phyloP scores from a whole-genome alignment of 768 basidiomycete genomes.

The Dacryopinax primogenitus region DNA sequence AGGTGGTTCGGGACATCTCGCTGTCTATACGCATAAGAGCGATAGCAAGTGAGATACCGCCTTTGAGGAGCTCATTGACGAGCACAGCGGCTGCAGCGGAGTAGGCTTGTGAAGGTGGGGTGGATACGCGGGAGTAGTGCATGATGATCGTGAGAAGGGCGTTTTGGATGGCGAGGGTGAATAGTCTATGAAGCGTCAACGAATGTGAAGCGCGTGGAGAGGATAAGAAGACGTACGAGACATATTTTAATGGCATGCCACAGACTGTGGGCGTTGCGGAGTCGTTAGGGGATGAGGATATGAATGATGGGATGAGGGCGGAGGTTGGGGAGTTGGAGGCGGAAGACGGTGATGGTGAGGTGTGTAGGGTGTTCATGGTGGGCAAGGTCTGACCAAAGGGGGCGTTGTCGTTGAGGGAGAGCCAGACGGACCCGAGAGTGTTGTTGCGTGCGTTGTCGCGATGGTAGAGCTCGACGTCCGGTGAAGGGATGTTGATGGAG shows the following conservation, averaged over 20 bases:
- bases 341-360: neutral
- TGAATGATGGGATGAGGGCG: neutral
- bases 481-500: neutral
- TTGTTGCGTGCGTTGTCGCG: neutral
- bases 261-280: constrained; percentile 38
- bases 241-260: constrained; percentile 65
- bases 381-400: neutral
- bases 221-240: constrained; percentile 44
- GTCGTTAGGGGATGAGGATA: constrained; percentile 1
- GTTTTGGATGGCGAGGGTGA: constrained; percentile 86
- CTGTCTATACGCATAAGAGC: constrained; percentile 52
- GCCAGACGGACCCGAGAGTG: neutral
- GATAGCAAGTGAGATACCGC: constrained; percentile 70
- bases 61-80: constrained; percentile 88
- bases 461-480: neutral
- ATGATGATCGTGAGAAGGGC: constrained; percentile 83
- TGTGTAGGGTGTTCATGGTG: constrained; percentile 2
- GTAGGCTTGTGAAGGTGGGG: constrained; percentile 61
- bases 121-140: constrained; percentile 86
- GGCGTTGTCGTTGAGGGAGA: neutral
- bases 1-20: constrained; percentile 28
- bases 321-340: constrained; percentile 4
- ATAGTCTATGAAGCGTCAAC: constrained; percentile 37
- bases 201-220: neutral
- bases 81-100: constrained; percentile 91